Evolutionary conservation across 2,329 filamentous ascomycete genomes (phyloP), one percentile per base, ranked within the genome.

Genomic region (Bipolaris bicolor): DNA sequence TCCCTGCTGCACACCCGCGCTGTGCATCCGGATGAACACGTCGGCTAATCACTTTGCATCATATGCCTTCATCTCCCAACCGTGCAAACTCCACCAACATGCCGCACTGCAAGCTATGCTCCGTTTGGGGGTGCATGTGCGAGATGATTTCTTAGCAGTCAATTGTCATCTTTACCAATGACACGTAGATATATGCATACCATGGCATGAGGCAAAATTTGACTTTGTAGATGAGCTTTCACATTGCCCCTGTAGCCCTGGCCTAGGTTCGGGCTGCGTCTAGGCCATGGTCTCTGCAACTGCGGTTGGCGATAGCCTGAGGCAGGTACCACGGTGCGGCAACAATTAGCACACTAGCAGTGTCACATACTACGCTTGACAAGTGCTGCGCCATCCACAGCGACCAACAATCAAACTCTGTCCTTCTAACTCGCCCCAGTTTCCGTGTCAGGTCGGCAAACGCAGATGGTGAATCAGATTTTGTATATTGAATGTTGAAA

Each of bases 51-150:
- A 48, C 24, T 34, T 46, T 7, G 26, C 37, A 33, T 41, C 34
- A 46, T 46, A 58, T 54, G 26, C 16, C 29, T 16, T 55, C 55
- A 58, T 58, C 18, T 58, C 55, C 55, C 43, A 53, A 37, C 49
- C 49, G 55, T 53, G 49, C 37, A 16, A 24, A 48, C 11, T 34
- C 7, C 6, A 24, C 31, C 24, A 20, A 54, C 11, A 15, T 18
- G 10, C 20, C 18, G 20, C 24, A 48, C 26, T 20, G 20, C 10
- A 24, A 24, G 33, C 33, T 29, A 16, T 46, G 33, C 3, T 29
- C 55, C 43, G n/a, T 46, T 26, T 20, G 45, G 26, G 55, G 55
- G 5, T 44, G 39, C n/a, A 37, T 33, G 33, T 41, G 44, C 45
- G 22, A 39, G 16, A 29, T 33, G 24, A 34, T 39, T 46, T 11